Base-by-base conservation (phyloP, 2,329 filamentous ascomycete species). In the Rutstroemia sp. region DNA sequence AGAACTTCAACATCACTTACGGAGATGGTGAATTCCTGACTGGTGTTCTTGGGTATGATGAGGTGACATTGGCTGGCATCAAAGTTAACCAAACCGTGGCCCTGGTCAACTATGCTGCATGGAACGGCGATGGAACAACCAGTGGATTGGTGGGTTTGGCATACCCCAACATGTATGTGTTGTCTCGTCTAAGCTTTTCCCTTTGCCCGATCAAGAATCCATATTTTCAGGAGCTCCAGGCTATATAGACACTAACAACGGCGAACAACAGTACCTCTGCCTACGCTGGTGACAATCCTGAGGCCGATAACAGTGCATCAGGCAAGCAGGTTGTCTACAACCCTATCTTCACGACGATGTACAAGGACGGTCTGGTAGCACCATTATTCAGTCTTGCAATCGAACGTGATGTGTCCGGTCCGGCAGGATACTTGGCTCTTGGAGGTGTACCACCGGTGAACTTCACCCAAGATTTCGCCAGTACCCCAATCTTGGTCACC, bases 141-240 rank as follows among this genome's bases (percentile, higher is more conserved):
- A 74, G 72, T 17, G 78, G 79, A 2, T 66, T 81, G 5, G 61
- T 81, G 2, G 79, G 78, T 1, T 69, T 82, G 9, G 76, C 72
- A 1, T 81, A 78, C 61, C 73, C 75, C 9, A 68, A 71, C 21
- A 61, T 80, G 58, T 62, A 56, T 46, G 60, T 54, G 3, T 17
- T 47, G 12, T 9, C 19, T 10, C 34, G 25, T 30, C 30, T 14
- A 2, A 4, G 10, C 21, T 16, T 8, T 25, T 19, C 39, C 17
- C 12, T 8, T 17, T 17, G 12, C 19, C 14, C 2, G 2, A 27
- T 12, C 25, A 16, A 39, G 21, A 12, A 34, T 12, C 3, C 30
- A 9, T 12, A 9, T 34, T 10, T 34, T 34, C 30, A 34, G 30
- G 9, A 34, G 30, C 5, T 9, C 9, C 9, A 34, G 30, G 9